phyloP scores from a whole-genome alignment of 75 land plant genomes.

The Cupressus sempervirens region DNA sequence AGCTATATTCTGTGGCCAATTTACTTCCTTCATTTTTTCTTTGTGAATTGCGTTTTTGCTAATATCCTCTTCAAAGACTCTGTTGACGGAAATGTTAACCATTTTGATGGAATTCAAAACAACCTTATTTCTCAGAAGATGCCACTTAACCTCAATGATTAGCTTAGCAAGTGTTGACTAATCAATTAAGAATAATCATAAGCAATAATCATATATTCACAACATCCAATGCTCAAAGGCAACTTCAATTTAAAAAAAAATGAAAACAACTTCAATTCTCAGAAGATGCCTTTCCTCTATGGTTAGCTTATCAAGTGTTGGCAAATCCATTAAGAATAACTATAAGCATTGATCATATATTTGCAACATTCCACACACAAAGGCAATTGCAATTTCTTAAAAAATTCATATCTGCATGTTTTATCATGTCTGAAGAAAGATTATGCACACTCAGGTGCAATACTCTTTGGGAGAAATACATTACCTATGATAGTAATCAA shows the following conservation, averaged over 20 bases:
- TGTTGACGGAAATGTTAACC: neutral
- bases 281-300: no score
- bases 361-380: neutral
- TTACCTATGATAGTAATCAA: neutral
- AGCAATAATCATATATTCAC: neutral
- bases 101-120: neutral
- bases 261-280: no score
- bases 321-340: no score
- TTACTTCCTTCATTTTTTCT: neutral
- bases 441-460: neutral
- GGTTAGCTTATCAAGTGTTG: no score
- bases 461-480: neutral
- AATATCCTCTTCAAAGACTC: neutral
- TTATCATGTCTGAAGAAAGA: neutral
- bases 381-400: neutral
- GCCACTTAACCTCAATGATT: neutral
- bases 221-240: neutral
- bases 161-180: neutral
- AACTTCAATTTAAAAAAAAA: neutral
- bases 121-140: neutral
- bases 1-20: neutral
- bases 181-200: neutral
- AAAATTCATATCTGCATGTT: neutral
- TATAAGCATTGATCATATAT: neutral
- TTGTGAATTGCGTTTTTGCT: neutral